Evolutionary conservation across 768 basidiomycete species (phyloP), one percentile per base, ranked within the genome.

Genomic region (Lactarius hengduanensis): DNA sequence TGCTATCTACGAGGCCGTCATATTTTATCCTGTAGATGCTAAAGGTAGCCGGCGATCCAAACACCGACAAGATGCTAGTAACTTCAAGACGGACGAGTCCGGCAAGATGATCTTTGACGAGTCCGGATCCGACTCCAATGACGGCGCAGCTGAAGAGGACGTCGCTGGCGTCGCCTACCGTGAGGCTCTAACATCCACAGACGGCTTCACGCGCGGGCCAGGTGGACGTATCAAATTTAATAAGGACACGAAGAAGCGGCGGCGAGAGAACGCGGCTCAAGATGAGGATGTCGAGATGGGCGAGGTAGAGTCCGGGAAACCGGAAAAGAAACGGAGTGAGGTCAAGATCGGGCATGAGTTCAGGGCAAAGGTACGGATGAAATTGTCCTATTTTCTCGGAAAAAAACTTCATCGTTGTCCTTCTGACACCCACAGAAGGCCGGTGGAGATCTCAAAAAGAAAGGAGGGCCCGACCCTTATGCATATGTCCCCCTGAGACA

Each of bases 211-310:
- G 3, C 86, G 96, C 34, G 92, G 93, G 28, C 80, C 87, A 1
- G 87, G 86, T 68, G 97, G 97, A 6, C 86, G 85, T 62, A 78
- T 98, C 74, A 96, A 94, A 76, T 98, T 98, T 79, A 93, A 97
- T 80, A 98, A 97, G 76, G 90, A 96, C 73, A 98, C 94, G 43
- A 98, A 96, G 77, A 95, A 96, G 76, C 87, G 94, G 65, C 79
- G 94, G 66, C 83, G 90, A 59, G 87, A 87, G 60, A 84, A 87
- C 65, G 82, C 82, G 66, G 86, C 85, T 20, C 80, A 79, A 59
- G 88, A 74, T 43, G 79, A 77, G n/a, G 76, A 91, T 67, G 80
- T 92, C 60, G 90, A 93, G 68, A 89, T 94, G 85, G 91, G 80
- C 30, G 92, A 94, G 66, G 83, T 76, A 0, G 86, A 90, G 65